Base-by-base conservation (phyloP, 805 yeast genomes). In the Scheffersomyces ergatensis region DNA sequence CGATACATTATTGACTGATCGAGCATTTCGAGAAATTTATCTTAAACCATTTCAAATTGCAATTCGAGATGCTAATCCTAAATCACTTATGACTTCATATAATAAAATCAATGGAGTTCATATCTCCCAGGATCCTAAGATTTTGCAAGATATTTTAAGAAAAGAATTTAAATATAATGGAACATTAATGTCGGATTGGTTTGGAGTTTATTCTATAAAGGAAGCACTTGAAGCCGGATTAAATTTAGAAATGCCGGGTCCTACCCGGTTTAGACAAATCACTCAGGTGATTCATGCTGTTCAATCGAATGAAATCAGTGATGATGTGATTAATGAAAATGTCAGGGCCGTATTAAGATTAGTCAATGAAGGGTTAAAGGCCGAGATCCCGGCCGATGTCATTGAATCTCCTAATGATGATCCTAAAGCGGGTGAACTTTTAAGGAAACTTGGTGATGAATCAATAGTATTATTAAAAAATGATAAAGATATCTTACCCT, bases 221-320 rank as follows among this genome's bases (percentile, higher is more conserved):
- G 72, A 67, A 33, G 50, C 82, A 12, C 54, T 80, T 34, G 67
- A 71, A 30, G 77, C 77, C 26, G 85, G 86, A 5, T 61, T 82
- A 40, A 82, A 80, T 53, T 62, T 82, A 49, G 87, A 82, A 57
- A 78, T 79, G 83, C 87, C 87, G 1, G 87, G 86, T 27, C 77
- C 80, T 15, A 62, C 80, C 2, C 58, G 72, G 34, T 70, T 69
- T 56, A 56, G 81, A 62, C 61, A 72, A 47, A 59, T 59, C 1
- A 58, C 57, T 21, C 58, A 67, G 9, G 57, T 77, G n/a, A 44
- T 63, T 6, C 78, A 73, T 49, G 70, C 72, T 34, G 62, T 78
- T 17, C 48, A 45, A 40, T 54, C 65, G 38, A 66, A 65, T 44
- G 76, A 74, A 46, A 54, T 77, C 30, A 68, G 60, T 43, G 41